A percentile compares a stretch with the other conserved stretches of the same genome.
These are phyloP conservation scores for Chlorella variabilis DNA, from an alignment of 163 green algal species.

Conservation along the genomic window DNA sequence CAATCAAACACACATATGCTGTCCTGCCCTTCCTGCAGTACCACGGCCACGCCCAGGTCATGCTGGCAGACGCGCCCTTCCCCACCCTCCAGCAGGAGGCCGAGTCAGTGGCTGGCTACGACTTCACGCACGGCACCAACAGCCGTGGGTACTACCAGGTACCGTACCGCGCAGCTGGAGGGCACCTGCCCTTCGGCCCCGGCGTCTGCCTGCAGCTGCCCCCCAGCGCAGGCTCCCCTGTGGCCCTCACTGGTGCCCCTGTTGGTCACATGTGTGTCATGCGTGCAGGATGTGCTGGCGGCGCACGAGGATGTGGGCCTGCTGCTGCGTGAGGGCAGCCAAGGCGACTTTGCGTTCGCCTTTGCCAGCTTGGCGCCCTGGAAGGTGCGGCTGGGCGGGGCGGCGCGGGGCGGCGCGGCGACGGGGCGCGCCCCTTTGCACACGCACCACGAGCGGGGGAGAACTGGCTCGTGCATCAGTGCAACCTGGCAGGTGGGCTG, in stretches of 20 bases:
- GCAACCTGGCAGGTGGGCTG: no score
- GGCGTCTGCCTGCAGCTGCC: slow-evolving; percentile 5
- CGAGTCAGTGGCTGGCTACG: slow-evolving; percentile 25
- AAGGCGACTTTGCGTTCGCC: slow-evolving; percentile 32
- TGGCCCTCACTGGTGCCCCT: no score
- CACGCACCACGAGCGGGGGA: no score
- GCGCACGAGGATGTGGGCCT: slow-evolving; percentile 23
- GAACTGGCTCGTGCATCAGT: no score
- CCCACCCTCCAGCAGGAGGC: slow-evolving; percentile 22
- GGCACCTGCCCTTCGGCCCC: background rate
- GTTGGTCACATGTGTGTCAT: no score
- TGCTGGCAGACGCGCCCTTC: slow-evolving; percentile 58
- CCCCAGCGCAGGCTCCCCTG: no score
- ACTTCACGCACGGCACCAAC: background rate
- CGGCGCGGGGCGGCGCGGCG: no score
- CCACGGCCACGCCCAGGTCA: slow-evolving; percentile 79
- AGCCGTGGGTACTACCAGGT: background rate
- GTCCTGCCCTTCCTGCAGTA: slow-evolving; percentile 65
- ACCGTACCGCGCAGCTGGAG: no score
- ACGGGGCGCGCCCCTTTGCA: no score
- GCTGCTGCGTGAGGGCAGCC: slow-evolving; percentile 18
- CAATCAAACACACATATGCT: no score
- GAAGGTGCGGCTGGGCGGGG: no score
- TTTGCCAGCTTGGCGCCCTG: slow-evolving; percentile 22
- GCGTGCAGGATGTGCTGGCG: slow-evolving; percentile 21